Evolutionary conservation across 164 flowering plant species (phyloP).

Genomic region (Aristolochia fimbriata): DNA sequence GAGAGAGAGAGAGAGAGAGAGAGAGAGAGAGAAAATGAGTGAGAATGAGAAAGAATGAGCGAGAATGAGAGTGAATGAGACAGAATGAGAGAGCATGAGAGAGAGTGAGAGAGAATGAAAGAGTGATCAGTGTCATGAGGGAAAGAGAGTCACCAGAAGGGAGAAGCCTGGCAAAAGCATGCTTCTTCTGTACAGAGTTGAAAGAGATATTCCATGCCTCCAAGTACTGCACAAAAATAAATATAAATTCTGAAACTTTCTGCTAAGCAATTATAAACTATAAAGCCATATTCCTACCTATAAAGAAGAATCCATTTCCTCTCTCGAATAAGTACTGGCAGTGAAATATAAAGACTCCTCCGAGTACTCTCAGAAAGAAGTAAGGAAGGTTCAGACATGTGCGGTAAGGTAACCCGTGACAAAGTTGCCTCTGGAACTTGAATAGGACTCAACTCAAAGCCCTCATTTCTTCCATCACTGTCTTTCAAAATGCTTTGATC

Average conservation of each 20-base stretch:
- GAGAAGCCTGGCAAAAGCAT: slow-evolving; percentile 78
- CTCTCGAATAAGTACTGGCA: slow-evolving; percentile 79
- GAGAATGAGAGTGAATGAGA: background rate
- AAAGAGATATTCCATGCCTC: slow-evolving; percentile 96
- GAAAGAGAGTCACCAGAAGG: slow-evolving; percentile 57
- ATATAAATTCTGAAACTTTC: background rate
- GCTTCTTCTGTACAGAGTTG: slow-evolving; percentile 89
- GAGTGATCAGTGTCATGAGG: background rate
- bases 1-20: background rate
- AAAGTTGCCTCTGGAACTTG: slow-evolving; percentile 20
- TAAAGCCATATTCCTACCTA: slow-evolving; percentile 33
- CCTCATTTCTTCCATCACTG: slow-evolving; percentile 22
- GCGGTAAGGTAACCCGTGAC: slow-evolving; percentile 33
- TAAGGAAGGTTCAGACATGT: slow-evolving; percentile 68
- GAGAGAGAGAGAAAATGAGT: background rate
- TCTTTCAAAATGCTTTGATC: slow-evolving; percentile 27
- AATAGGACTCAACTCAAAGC: slow-evolving; percentile 32
- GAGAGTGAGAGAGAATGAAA: background rate
- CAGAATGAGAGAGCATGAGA: background rate
- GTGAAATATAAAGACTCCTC: slow-evolving; percentile 45
- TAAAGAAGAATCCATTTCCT: slow-evolving; percentile 84
- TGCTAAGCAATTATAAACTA: background rate
- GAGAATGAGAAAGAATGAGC: background rate
- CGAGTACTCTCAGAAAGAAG: slow-evolving; percentile 69
- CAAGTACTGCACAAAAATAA: slow-evolving; percentile 62